Evolutionary conservation across 106 monocot species (phyloP).

Genomic region (Cymbidium sinense): DNA sequence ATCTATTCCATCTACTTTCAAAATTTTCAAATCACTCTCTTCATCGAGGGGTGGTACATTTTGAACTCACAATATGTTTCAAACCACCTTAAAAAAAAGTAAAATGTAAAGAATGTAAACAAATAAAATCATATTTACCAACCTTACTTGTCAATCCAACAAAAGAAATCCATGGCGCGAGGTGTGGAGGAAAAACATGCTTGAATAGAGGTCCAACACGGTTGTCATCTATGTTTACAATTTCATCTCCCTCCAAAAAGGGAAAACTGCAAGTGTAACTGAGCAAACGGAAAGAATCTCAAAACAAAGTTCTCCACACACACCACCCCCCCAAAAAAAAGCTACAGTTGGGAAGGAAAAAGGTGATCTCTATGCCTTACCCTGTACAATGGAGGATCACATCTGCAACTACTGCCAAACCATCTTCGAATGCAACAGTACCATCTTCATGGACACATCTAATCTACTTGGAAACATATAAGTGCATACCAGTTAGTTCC

Average conservation of each 20-base stretch:
- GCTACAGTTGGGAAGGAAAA: background rate
- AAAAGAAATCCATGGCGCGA: slow-evolving; percentile 38
- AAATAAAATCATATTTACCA: background rate
- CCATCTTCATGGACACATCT: slow-evolving; percentile 29
- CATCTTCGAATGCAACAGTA: slow-evolving; percentile 28
- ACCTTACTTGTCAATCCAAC: slow-evolving; percentile 39
- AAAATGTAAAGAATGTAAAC: background rate
- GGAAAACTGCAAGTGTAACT: slow-evolving; percentile 45
- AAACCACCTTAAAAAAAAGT: too few relatives aligned
- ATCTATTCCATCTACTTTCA: too few relatives aligned
- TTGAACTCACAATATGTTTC: too few relatives aligned
- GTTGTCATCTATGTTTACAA: slow-evolving; percentile 39
- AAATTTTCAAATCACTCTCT: too few relatives aligned
- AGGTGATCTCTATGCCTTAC: background rate
- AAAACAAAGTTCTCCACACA: too few relatives aligned
- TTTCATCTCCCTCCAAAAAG: slow-evolving; percentile 28
- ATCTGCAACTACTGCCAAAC: slow-evolving; percentile 23
- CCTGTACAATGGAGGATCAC: slow-evolving; percentile 43
- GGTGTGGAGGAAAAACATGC: slow-evolving; percentile 35
- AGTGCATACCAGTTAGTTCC: background rate
- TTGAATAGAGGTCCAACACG: slow-evolving; percentile 47
- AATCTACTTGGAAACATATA: slow-evolving; percentile 19
- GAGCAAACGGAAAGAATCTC: slow-evolving; percentile 1
- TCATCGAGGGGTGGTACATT: too few relatives aligned
- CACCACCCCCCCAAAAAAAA: background rate